A percentile compares a stretch with the other conserved stretches of the same genome.
Conservation (phyloP, 148 eudicot genomes). For the Suaeda aralocaspica region DNA sequence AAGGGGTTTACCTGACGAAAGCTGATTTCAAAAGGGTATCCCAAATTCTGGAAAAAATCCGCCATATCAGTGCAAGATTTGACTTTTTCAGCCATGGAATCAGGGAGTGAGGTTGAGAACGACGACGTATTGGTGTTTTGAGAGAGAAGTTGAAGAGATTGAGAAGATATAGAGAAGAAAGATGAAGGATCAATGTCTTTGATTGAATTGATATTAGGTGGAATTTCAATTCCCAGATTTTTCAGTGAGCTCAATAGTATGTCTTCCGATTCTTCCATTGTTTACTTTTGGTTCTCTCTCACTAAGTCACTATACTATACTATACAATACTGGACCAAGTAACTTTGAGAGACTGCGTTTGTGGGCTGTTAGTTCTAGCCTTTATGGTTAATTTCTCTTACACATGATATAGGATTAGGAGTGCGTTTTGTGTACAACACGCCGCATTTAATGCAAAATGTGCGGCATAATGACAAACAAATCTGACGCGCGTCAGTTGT, state of each 20-base stretch:
- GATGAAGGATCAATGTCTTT: slow-evolving; percentile 9
- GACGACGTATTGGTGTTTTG: slow-evolving; percentile 1
- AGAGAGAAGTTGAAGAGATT: slow-evolving; percentile 1
- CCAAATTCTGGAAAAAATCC: not conserved
- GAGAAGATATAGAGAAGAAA: slow-evolving; percentile 8
- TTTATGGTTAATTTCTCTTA: too few relatives aligned
- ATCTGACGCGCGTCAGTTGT: too few relatives aligned
- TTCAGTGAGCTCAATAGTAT: not conserved
- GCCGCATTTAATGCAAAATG: too few relatives aligned
- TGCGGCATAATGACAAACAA: too few relatives aligned
- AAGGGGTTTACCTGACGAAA: slow-evolving; percentile 40
- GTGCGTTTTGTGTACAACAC: too few relatives aligned
- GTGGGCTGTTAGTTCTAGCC: too few relatives aligned
- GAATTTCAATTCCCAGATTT: slow-evolving; percentile 6
- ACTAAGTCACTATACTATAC: too few relatives aligned
- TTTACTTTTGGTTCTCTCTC: too few relatives aligned
- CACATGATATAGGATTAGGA: too few relatives aligned
- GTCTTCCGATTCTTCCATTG: not conserved
- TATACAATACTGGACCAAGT: too few relatives aligned
- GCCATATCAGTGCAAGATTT: slow-evolving; percentile 9
- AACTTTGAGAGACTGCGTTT: too few relatives aligned
- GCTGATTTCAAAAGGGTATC: slow-evolving; percentile 29
- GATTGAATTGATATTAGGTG: slow-evolving; percentile 1
- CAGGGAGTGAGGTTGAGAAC: slow-evolving; percentile 12
- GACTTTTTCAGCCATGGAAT: slow-evolving; percentile 12